Evolutionary conservation across 805 yeast genomes (phyloP), one percentile per base, ranked within the genome.

Genomic region (Lachancea mirantina): DNA sequence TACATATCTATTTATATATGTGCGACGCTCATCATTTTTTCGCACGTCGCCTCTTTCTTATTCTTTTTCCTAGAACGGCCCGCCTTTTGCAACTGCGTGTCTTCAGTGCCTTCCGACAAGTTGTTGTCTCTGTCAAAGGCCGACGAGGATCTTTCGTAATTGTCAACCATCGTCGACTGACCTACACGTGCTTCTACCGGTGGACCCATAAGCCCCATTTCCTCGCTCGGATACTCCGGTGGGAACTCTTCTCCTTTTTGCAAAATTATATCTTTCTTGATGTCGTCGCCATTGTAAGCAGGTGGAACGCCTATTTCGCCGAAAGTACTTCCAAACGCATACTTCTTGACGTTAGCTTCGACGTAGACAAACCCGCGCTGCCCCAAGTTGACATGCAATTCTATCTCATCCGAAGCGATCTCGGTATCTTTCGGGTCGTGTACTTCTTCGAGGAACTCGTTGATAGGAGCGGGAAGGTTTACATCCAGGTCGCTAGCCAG

Each of bases 341-440:
- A 83, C 51, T 79, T 82, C 49, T 83, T 82, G 15, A 83, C 88
- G 57, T 83, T 83, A 0, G 78, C 94, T 52, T 83, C 92, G 30
- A 83, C 81, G 49, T 76, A 81, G 2, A 83, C 89, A 56, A 65
- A 83, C 2, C 94, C 94, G 28, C 71, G 52, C 52, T 82, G 89
- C 1, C 94, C 94, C 30, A 83, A 47, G 47, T 78, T 83, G 3
- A 80, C 81, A 42, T 77, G 82, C 18, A 79, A 41, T 29, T 55
- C 57, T 16, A 51, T 49, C 29, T 50, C 53, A 27, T 50, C 57
- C 24, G 60, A 46, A n/a, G 43, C 40, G 16, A 50, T 34, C 9
- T 34, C 38, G 15, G 43, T 45, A 8, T 35, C 41, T 17, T 39
- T 34, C 2, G 46, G 40, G 32, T 55, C 50, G 25, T 46, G 50